Evolutionary conservation across 352 stramenopile genomes (phyloP), one percentile per base, ranked within the genome.

Genomic region (Pythium scleroteichum): DNA sequence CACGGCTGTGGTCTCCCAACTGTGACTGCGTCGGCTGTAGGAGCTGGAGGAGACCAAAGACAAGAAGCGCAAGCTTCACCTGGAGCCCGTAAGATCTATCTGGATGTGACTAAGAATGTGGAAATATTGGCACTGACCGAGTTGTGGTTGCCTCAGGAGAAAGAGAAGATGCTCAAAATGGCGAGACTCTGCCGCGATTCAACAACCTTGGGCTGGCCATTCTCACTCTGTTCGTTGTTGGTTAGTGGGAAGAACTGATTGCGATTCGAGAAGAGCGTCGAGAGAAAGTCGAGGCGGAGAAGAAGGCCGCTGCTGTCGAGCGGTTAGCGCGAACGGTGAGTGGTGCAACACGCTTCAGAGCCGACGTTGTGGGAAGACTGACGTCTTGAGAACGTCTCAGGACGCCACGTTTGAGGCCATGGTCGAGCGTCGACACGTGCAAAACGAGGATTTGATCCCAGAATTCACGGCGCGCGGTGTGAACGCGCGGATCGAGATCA

Each of bases 401-500:
- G 71, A 90, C 27, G 59, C 61, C 1, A 72, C 71, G 1, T 90
- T 85, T 55, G 76, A 88, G 45, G 75, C 69, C 0, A 72, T 69
- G 32, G 69, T 69, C n/a, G 71, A 70, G 19, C 76, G 76, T 26
- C 70, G 68, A 13, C 67, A 76, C 45, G 79, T 90, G 17, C 79
- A 90, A 23, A 59, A 82, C 14, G 81, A 93, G 61, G 78, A 88
- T 35, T 66, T 74, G 3, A 71, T 73, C 6, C 71, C 74, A 20
- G 74, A 91, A 29, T 89, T 79, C 49, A 95, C 85, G 6, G 44
- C 71, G 16, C 72, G 83, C 26, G 85, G 79, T 0, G 65, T 67
- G 7, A 90, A 88, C 44, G 59, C 74, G n/a, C 66, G 69, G 4
- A 75, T 94, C 24, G 68, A 90, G 7, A 68, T 94, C 53, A 88